Base-by-base conservation (phyloP, 73 alveolate species). In the Halteria grandinella region DNA sequence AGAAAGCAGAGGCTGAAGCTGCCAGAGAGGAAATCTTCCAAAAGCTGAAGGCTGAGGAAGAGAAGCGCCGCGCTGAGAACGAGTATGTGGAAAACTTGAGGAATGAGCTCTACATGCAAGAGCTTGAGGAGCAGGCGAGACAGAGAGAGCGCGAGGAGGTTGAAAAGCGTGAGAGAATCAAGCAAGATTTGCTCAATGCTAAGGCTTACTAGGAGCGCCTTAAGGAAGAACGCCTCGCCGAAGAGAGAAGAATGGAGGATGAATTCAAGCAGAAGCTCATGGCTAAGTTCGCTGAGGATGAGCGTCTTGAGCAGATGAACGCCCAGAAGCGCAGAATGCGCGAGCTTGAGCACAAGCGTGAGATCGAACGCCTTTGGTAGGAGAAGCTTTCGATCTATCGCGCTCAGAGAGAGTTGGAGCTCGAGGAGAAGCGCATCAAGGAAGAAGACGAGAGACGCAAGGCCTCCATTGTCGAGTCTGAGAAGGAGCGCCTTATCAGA, bases 251-350 rank as follows among this genome's bases (percentile, higher is more conserved):
- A 66, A 70, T 88, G 90, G 97, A 91, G 62, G 93, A 87, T 1
- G 88, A 88, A 53, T 91, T 91, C 69, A 91, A 84, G 63, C 74
- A 79, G 45, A 79, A 66, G 53, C 84, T 91, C 72, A 82, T 89
- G 93, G 91, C 83, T 33, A 89, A 91, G 69, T 91, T 83, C 83
- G 94, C 93, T 41, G 94, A 91, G 36, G 97, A 91, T 74, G 97
- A 91, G 50, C 75, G 92, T 47, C 73, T 91, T 49, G 97, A 91
- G 41, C 85, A 81, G 59, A 85, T 84, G 87, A 91, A 91, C 73
- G 91, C 87, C 47, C 78, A 87, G 58, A 88, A 87, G 75, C 83
- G 97, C 60, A 91, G 94, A 63, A 89, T 88, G 92, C 88, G 90
- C 77, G 95, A 88, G 69, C 55, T 47, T 58, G 97, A 88, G 49